Percentiles rank a stretch among this genome's conserved stretches.
These are phyloP conservation scores for Inga laurina DNA, from an alignment of 306 rosid species.

Conservation along the genomic window DNA sequence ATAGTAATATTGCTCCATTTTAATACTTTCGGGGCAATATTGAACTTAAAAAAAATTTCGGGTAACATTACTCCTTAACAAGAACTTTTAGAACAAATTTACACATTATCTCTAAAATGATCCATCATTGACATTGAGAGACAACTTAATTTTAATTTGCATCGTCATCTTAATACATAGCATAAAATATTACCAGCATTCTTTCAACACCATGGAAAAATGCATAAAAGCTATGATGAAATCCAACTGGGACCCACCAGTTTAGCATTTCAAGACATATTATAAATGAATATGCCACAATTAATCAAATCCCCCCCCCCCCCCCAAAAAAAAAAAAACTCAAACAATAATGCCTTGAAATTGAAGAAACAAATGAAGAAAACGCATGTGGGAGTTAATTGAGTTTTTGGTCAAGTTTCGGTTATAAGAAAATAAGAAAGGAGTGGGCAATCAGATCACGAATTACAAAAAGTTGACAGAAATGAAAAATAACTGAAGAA, in stretches of 20 bases:
- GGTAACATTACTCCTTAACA: no score
- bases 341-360: conserved; percentile 28
- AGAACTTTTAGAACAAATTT: no score
- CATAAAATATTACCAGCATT: neutral
- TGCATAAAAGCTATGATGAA: conserved; percentile 23
- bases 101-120: no score
- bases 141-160: neutral
- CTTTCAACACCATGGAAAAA: neutral
- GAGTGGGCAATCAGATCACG: conserved; percentile 15
- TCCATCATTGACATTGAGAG: neutral
- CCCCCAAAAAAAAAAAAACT: conserved; percentile 4
- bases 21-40: no score
- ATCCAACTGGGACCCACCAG: conserved; percentile 27
- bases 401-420: conserved; percentile 6
- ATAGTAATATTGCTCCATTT: no score
- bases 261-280: conserved; percentile 27
- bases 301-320: conserved; percentile 27
- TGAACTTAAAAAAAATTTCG: no score
- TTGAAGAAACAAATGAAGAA: conserved; percentile 1
- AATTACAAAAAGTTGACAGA: conserved; percentile 23
- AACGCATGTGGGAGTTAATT: conserved; percentile 41
- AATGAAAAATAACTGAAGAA: conserved; percentile 29
- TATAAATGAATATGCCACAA: conserved; percentile 31
- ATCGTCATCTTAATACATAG: conserved; percentile 8
- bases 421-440: conserved; percentile 31